Percentiles rank a stretch among this genome's conserved stretches.
phyloP scores from a whole-genome alignment of 768 basidiomycete species.

The Lentinula lateritia region DNA sequence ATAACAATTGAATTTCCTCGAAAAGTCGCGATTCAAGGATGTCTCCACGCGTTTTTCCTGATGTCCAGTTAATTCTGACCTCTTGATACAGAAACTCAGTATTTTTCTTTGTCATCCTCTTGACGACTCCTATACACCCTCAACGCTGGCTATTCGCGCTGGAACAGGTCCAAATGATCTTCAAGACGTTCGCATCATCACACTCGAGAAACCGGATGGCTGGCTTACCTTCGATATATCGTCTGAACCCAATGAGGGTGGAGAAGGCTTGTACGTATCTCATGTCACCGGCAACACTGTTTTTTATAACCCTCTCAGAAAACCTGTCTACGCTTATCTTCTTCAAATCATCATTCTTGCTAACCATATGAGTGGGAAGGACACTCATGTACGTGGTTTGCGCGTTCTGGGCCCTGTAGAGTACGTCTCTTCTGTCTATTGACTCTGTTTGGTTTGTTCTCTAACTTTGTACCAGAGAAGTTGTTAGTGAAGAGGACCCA shows the following conservation, averaged over 20 bases:
- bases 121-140: slow-evolving; percentile 97
- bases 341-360: slow-evolving; percentile 85
- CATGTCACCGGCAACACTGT: not conserved
- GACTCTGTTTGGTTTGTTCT: not conserved
- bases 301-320: slow-evolving; percentile 38
- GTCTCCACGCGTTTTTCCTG: slow-evolving; percentile 6
- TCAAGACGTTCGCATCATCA: slow-evolving; percentile 83
- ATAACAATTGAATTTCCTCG: slow-evolving; percentile 92
- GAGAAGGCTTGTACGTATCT: slow-evolving; percentile 64
- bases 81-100: slow-evolving; percentile 71
- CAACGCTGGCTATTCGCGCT: slow-evolving; percentile 83
- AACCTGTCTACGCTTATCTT: slow-evolving; percentile 84
- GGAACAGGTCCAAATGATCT: slow-evolving; percentile 90
- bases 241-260: slow-evolving; percentile 73
- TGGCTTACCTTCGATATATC: slow-evolving; percentile 90
- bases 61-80: not conserved
- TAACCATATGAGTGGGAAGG: slow-evolving; percentile 98
- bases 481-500: slow-evolving; percentile 57
- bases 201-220: slow-evolving; percentile 87
- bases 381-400: slow-evolving; percentile 94
- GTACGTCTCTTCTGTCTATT: slow-evolving; percentile 33
- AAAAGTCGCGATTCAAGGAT: slow-evolving; percentile 82
- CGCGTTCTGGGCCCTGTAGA: slow-evolving; percentile 80
- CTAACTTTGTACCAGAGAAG: slow-evolving; percentile 26
- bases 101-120: slow-evolving; percentile 73